Evolutionary conservation across 202 grass and related monocot genomes (phyloP).

Genomic region (Tripidium arundinaceum): DNA sequence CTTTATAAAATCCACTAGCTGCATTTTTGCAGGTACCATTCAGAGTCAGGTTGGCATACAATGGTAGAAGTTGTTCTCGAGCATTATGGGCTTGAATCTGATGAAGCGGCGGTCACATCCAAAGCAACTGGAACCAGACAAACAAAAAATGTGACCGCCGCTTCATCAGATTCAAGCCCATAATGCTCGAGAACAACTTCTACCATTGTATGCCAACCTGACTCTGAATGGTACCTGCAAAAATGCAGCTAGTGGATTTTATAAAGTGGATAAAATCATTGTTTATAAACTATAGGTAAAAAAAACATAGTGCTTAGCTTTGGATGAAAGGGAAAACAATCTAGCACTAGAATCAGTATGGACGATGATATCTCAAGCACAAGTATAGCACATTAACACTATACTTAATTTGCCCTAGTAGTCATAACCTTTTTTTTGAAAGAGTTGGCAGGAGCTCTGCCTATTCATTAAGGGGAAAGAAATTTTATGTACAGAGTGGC

Average conservation of each 20-base stretch:
- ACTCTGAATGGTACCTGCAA: too few species aligned
- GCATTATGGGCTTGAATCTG: constrained; percentile 77
- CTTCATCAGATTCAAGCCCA: too few species aligned
- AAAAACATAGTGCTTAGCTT: neutral
- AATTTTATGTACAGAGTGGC: too few species aligned
- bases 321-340: neutral
- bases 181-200: too few species aligned
- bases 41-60: constrained; percentile 77
- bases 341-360: neutral
- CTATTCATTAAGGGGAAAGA: too few species aligned
- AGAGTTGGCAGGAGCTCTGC: too few species aligned
- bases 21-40: constrained; percentile 74
- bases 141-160: too few species aligned
- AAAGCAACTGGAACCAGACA: too few species aligned
- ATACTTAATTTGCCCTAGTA: neutral
- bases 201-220: too few species aligned
- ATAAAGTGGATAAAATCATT: too few species aligned
- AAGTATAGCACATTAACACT: neutral
- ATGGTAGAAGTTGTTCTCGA: constrained; percentile 74
- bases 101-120: constrained; percentile 52
- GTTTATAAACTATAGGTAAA: too few species aligned
- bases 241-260: too few species aligned
- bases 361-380: neutral
- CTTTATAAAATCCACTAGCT: neutral
- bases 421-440: neutral